Conservation (phyloP, 2,329 filamentous ascomycete genomes). For the Penicillium sp. region DNA sequence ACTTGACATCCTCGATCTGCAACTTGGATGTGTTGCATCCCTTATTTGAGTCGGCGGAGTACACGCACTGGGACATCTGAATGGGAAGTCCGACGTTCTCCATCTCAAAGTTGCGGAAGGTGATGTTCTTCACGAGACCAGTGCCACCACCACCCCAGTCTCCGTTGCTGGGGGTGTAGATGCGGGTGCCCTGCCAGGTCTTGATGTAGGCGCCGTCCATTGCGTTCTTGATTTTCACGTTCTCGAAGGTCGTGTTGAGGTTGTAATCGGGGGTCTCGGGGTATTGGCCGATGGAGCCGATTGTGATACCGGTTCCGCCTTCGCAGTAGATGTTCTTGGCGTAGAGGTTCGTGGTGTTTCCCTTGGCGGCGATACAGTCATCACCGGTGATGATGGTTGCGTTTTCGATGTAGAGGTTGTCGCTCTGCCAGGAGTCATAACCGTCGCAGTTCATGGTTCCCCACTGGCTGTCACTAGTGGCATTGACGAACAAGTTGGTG, state of each 20-base stretch:
- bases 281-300: constrained; percentile 45
- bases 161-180: constrained; percentile 22
- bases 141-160: constrained; percentile 25
- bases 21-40: constrained; percentile 43
- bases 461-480: constrained; percentile 48
- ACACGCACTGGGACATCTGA: constrained; percentile 25
- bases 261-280: constrained; percentile 38
- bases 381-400: constrained; percentile 13
- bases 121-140: constrained; percentile 12
- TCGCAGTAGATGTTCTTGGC: constrained; percentile 43
- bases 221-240: constrained; percentile 25
- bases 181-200: constrained; percentile 25
- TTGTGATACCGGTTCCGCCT: constrained; percentile 39
- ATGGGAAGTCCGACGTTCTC: constrained; percentile 21
- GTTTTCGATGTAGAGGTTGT: constrained; percentile 9
- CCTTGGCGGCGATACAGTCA: constrained; percentile 12
- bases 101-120: constrained; percentile 16
- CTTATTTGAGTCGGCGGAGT: constrained; percentile 14
- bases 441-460: constrained; percentile 48
- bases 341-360: constrained; percentile 23
- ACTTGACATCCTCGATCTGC: constrained; percentile 49
- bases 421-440: constrained; percentile 11
- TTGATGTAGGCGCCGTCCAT: constrained; percentile 27
- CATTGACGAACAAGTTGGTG: constrained; percentile 55
- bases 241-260: constrained; percentile 41